Evolutionary conservation across 2,329 filamentous ascomycete species (phyloP).

Genomic region (Diaporthe amygdali): DNA sequence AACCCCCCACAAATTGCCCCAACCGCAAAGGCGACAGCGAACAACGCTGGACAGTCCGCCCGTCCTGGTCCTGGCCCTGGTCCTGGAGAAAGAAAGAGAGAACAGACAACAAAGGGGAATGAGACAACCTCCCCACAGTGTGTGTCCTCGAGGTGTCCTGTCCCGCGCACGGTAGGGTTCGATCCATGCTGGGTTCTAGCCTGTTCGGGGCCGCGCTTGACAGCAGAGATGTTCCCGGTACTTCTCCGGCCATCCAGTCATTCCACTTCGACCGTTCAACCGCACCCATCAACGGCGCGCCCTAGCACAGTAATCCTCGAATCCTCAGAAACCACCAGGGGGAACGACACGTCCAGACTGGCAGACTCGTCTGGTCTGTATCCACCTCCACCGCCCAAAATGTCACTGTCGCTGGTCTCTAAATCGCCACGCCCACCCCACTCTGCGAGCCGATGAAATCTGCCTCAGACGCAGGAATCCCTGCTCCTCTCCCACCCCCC

Average conservation of each 20-base stretch:
- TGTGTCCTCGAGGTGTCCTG: neutral
- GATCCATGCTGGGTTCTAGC: neutral
- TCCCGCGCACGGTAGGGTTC: neutral
- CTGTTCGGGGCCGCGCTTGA: slow-evolving; percentile 5
- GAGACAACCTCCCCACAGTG: slow-evolving; percentile 3
- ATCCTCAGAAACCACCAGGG: neutral
- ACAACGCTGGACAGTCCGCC: slow-evolving; percentile 10
- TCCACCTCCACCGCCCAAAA: slow-evolving; percentile 4
- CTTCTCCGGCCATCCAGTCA: slow-evolving; percentile 10
- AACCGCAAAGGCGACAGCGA: slow-evolving; percentile 9
- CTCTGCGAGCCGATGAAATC: neutral
- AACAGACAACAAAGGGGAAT: slow-evolving; percentile 15
- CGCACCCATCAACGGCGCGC: slow-evolving; percentile 13
- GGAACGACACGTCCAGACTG: slow-evolving; percentile 1
- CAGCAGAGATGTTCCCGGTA: slow-evolving; percentile 13
- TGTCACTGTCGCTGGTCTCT: neutral
- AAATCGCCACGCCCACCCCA: neutral
- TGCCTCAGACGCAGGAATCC: neutral
- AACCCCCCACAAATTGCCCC: slow-evolving; percentile 13
- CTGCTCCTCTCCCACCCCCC: neutral
- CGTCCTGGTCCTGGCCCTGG: neutral
- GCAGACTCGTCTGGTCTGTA: neutral
- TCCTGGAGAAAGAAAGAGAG: neutral
- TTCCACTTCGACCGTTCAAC: slow-evolving; percentile 6
- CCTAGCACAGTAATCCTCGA: too few relatives aligned